Evolutionary conservation across 2,329 filamentous ascomycete genomes (phyloP).

Genomic region (Xylariaceae sp.): DNA sequence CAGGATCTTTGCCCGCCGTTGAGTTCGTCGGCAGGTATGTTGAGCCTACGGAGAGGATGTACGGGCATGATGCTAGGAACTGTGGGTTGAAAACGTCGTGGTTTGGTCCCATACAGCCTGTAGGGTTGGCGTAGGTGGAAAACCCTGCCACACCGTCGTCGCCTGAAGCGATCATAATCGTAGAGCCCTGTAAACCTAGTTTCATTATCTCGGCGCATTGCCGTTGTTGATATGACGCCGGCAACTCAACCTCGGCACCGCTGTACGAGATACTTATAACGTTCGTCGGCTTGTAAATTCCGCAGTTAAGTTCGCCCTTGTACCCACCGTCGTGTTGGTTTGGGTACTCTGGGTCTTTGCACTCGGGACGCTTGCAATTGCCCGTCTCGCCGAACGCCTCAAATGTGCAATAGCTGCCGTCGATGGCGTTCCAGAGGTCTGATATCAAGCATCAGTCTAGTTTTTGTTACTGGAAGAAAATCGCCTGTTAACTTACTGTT

Average conservation of each 20-base stretch:
- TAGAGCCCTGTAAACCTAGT: constrained; percentile 57
- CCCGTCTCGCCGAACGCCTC: constrained; percentile 57
- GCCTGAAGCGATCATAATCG: constrained; percentile 55
- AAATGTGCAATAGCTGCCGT: constrained; percentile 60
- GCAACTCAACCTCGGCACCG: constrained; percentile 59
- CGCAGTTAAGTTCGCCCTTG: constrained; percentile 49
- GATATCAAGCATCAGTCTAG: too few relatives aligned
- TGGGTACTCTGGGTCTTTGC: constrained; percentile 59
- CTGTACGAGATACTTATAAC: constrained; percentile 62
- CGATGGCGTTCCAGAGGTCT: constrained; percentile 59
- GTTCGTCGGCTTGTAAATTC: constrained; percentile 41
- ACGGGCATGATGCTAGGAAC: constrained; percentile 58
- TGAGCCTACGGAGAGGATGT: constrained; percentile 55
- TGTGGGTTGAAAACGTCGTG: constrained; percentile 54
- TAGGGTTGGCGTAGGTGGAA: constrained; percentile 30
- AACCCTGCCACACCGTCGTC: constrained; percentile 54
- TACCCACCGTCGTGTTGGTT: constrained; percentile 56
- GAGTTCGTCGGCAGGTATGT: constrained; percentile 34
- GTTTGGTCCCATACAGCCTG: constrained; percentile 48
- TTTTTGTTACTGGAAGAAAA: background rate
- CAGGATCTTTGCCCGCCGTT: constrained; percentile 15
- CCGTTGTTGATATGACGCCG: constrained; percentile 59
- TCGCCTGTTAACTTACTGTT: constrained; percentile 36
- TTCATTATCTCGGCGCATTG: constrained; percentile 61
- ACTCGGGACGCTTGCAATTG: constrained; percentile 47